Evolutionary conservation across 495 filamentous ascomycete species (phyloP), one percentile per base, ranked within the genome.

Genomic region (Aspergillus bertholletiae): DNA sequence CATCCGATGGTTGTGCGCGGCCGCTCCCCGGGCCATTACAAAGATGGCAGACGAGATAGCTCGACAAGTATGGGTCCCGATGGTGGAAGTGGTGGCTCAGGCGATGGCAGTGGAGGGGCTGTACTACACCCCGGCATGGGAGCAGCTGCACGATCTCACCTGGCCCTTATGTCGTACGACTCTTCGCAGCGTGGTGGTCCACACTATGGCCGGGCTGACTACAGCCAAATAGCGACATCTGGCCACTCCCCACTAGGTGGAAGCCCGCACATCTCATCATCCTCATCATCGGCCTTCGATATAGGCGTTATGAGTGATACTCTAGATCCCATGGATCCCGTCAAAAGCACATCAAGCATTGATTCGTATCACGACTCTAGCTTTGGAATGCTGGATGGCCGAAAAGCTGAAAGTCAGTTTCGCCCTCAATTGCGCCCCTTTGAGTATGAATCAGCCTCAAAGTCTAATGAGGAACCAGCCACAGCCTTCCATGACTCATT

Each of bases 1-100:
- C 85, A 86, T 32, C 87, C 85, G 60, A 91, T 97, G 82, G 95
- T 97, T 37, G 93, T 97, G 2, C 90, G 93, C 27, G 93, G 93
- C 28, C 84, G 93, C 27, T 94, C 88, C 5, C 93, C 93, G 4
- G 92, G 92, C 5, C 93, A 97, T 67, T 97, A 97, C 74, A 88
- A 92, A 64, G 86, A 88, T 35, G 89, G 91, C 51, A 80, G 90
- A 49, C 79, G 89, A 17, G 82, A 85, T 28, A 90, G 85, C 63
- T 77, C 80, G 4, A 80, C 85, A 0, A 88, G 85, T 64, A 88
- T 85, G 69, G 86, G 85, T n/a, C 85, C 85, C 2, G 85, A 85
- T 6, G 83, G 86, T 17, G 70, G 71, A n/a, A 66, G 62, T 28
- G 74, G 69, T 39, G 63, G 59, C 32, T 53, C 65, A 11, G 65